These are phyloP conservation scores for Rosa lucieae DNA, from an alignment of 306 rosid genomes.

Conservation along the genomic window DNA sequence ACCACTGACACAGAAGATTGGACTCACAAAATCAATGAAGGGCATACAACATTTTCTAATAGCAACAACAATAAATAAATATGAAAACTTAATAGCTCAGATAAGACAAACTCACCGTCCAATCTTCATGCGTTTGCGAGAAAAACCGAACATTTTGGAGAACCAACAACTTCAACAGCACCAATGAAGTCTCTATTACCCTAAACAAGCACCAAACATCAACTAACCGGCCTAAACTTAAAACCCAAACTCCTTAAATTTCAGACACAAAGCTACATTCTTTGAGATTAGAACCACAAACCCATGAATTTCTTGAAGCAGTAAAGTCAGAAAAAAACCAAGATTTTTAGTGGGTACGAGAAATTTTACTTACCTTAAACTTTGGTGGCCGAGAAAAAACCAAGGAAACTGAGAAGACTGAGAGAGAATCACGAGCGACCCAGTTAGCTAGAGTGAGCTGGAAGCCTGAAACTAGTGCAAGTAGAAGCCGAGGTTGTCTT, in stretches of 20 bases:
- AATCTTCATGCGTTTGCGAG: conserved; percentile 83
- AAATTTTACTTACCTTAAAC: conserved; percentile 4
- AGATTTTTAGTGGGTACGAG: neutral
- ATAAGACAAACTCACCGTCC: conserved; percentile 53
- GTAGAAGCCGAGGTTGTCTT: neutral
- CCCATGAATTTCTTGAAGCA: neutral
- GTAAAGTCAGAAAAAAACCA: neutral
- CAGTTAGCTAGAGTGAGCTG: conserved; percentile 24
- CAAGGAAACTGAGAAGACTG: conserved; percentile 20
- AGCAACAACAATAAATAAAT: neutral
- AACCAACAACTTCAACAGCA: conserved; percentile 14
- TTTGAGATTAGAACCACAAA: neutral
- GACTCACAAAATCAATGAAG: neutral
- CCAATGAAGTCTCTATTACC: neutral
- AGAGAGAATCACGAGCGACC: neutral
- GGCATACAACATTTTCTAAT: neutral
- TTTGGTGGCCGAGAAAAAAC: conserved; percentile 38
- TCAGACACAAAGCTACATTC: conserved; percentile 6
- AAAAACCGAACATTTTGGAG: conserved; percentile 71
- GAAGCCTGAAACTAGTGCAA: neutral
- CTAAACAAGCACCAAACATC: conserved; percentile 21
- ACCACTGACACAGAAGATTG: neutral
- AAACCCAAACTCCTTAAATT: conserved; percentile 18
- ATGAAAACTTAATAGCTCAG: neutral
- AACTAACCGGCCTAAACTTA: neutral